Evolutionary conservation across 306 rosid species (phyloP).

Genomic region (Begonia peltatifolia): DNA sequence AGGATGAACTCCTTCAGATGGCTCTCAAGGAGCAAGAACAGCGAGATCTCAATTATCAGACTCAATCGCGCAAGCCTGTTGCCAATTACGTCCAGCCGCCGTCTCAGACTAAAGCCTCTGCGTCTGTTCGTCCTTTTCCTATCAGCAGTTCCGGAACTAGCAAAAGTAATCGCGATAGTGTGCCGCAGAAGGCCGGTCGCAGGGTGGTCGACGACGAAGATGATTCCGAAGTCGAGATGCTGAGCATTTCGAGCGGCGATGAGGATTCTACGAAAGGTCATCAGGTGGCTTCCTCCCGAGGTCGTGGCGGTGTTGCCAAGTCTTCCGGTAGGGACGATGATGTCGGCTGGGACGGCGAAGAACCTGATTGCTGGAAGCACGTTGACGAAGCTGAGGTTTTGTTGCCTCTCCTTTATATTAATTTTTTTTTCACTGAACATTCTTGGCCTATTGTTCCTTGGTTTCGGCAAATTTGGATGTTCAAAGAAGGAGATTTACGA

Average conservation of each 20-base stretch:
- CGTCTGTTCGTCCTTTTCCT: conserved; percentile 1
- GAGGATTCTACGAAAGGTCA: conserved; percentile 44
- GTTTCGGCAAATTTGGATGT: neutral
- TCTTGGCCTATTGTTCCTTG: too few relatives aligned
- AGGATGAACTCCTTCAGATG: conserved; percentile 91
- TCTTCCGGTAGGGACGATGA: conserved; percentile 36
- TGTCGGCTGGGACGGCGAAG: conserved; percentile 79
- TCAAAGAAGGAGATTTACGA: conserved; percentile 1
- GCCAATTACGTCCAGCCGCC: conserved; percentile 85
- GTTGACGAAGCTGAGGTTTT: conserved; percentile 83
- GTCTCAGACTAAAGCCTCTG: conserved; percentile 21
- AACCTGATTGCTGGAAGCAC: conserved; percentile 79
- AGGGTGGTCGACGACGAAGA: conserved; percentile 63
- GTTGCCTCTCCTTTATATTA: conserved; percentile 1
- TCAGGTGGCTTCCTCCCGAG: conserved; percentile 16
- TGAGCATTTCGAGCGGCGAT: conserved; percentile 95
- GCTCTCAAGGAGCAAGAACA: conserved; percentile 83
- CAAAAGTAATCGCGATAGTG: conserved; percentile 1
- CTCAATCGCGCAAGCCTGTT: conserved; percentile 57
- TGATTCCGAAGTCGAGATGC: conserved; percentile 94
- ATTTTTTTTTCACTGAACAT: neutral
- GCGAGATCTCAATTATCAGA: conserved; percentile 61
- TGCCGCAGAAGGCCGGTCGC: conserved; percentile 8
- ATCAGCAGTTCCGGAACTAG: neutral
- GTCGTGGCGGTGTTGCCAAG: conserved; percentile 22